Evolutionary conservation across 371 early-diverging fungal genomes (phyloP).

Genomic region (Circinella umbellata): DNA sequence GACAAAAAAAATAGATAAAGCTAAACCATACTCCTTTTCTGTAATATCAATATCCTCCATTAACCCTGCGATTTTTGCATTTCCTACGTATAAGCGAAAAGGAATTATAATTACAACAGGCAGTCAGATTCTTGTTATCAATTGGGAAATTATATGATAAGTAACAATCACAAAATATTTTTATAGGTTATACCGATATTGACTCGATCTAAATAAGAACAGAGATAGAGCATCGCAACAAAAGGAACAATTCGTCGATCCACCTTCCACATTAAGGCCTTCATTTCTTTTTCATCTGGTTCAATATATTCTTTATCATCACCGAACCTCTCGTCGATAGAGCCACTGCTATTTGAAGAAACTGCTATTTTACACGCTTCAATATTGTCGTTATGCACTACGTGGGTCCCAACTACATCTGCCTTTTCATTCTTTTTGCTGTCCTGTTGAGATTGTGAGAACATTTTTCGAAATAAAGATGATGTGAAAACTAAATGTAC

Average conservation of each 20-base stretch:
- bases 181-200: constrained; percentile 43
- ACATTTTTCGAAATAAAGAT: no score
- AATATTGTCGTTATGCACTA: no score
- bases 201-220: constrained; percentile 57
- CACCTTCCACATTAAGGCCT: constrained; percentile 21
- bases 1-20: constrained; percentile 66
- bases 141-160: neutral
- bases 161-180: no score
- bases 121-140: neutral
- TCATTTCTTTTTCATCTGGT: constrained; percentile 16
- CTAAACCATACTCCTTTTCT: constrained; percentile 54
- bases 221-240: constrained; percentile 56
- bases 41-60: constrained; percentile 45
- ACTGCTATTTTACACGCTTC: no score
- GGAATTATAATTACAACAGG: neutral
- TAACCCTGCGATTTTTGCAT: constrained; percentile 64
- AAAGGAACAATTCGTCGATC: constrained; percentile 32
- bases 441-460: no score
- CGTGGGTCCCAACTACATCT: no score
- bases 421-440: no score
- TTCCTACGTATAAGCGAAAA: constrained; percentile 26
- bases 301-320: no score
- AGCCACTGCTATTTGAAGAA: no score
- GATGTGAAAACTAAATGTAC: no score
- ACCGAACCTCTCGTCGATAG: no score